Percentiles rank a stretch among this genome's conserved stretches.
Evolutionary conservation across 257 asterid genomes (phyloP).

Genomic region (Solanum habrochaites): DNA sequence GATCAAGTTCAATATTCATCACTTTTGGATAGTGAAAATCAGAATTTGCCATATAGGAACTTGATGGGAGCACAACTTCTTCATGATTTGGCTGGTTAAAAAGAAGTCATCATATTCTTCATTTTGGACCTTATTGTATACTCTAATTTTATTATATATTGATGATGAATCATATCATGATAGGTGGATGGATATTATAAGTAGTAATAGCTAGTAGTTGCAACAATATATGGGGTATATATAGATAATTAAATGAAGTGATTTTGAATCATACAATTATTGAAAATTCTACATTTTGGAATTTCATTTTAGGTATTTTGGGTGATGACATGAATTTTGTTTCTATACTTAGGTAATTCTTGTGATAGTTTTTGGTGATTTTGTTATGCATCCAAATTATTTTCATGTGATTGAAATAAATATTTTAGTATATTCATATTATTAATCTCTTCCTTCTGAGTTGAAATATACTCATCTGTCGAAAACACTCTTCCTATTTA

Average conservation of each 20-base stretch:
- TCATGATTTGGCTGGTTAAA: conserved; percentile 73
- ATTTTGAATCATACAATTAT: conserved; percentile 10
- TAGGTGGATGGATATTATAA: not conserved
- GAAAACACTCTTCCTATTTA: not conserved
- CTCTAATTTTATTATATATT: conserved; percentile 8
- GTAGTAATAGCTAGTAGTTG: not conserved
- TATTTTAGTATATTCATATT: not conserved
- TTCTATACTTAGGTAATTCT: conserved; percentile 12
- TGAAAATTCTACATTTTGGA: conserved; percentile 16
- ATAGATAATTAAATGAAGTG: not conserved
- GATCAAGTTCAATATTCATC: conserved; percentile 63
- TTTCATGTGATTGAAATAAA: not conserved
- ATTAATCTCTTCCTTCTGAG: not conserved
- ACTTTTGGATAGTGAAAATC: conserved; percentile 62
- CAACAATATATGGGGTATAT: conserved; percentile 11
- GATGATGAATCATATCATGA: not conserved
- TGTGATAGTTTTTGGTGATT: not conserved
- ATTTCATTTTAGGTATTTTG: conserved; percentile 15
- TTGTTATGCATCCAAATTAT: not conserved
- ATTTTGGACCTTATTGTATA: not conserved
- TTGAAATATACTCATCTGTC: not conserved
- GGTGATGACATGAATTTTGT: conserved; percentile 1
- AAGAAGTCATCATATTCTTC: not conserved
- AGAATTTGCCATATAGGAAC: conserved; percentile 69
- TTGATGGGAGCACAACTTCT: conserved; percentile 94